phyloP scores from a whole-genome alignment of 2,329 filamentous ascomycete genomes.

The Epichloe bromicola region DNA sequence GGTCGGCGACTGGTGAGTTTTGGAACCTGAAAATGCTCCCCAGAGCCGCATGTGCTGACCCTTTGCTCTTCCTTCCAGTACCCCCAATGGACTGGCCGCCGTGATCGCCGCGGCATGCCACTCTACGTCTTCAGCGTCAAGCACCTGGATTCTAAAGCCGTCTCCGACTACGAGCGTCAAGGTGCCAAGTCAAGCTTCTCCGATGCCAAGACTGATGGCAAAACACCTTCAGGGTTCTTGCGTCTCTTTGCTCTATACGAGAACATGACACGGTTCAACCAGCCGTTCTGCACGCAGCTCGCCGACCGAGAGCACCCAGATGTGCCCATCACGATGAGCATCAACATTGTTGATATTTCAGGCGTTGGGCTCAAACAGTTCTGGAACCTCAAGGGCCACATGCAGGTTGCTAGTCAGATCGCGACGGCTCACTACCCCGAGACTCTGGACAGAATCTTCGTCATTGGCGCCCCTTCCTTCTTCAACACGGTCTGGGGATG shows the following conservation, averaged over 20 bases:
- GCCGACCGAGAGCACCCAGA: conserved; percentile 56
- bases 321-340: conserved; percentile 84
- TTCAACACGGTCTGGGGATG: conserved; percentile 91
- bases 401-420: conserved; percentile 81
- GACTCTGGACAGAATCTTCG: conserved; percentile 55
- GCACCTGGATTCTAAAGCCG: conserved; percentile 69
- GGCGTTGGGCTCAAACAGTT: conserved; percentile 85
- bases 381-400: conserved; percentile 86
- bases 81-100: conserved; percentile 86
- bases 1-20: conserved; percentile 56
- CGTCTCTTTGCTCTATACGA: conserved; percentile 89
- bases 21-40: not conserved
- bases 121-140: conserved; percentile 84
- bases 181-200: conserved; percentile 41
- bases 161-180: conserved; percentile 63
- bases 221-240: conserved; percentile 61
- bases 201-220: conserved; percentile 51
- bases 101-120: conserved; percentile 82
- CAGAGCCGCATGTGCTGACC: not conserved
- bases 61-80: conserved; percentile 40
- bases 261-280: conserved; percentile 74
- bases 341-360: conserved; percentile 88
- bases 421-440: conserved; percentile 93
- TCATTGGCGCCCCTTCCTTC: conserved; percentile 82
- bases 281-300: conserved; percentile 72